Percentiles rank a stretch among this genome's conserved stretches.
phyloP scores from a whole-genome alignment of 352 stramenopile species.

The Phytophthora litchii region DNA sequence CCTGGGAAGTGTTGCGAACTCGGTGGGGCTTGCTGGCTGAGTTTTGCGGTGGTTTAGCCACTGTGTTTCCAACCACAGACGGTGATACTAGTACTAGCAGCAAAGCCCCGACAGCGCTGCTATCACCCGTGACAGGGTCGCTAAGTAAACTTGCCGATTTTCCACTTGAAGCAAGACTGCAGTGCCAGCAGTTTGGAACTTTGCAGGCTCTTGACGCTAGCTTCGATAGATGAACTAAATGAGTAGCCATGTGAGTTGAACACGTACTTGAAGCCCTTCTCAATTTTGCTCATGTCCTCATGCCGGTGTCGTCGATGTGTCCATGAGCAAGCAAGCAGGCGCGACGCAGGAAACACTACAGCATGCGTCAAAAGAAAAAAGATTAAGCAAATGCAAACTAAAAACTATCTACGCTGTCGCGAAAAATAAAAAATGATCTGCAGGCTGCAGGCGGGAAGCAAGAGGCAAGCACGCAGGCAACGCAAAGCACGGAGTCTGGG shows the following conservation, averaged over 20 bases:
- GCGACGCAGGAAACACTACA: constrained; percentile 17
- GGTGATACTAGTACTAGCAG: neutral
- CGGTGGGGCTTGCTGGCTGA: constrained; percentile 24
- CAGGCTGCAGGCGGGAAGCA: constrained; percentile 16
- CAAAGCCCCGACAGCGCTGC: neutral
- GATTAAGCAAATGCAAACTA: constrained; percentile 30
- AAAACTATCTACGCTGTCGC: constrained; percentile 42
- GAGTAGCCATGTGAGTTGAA: constrained; percentile 1
- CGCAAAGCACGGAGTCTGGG: constrained; percentile 32
- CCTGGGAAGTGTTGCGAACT: constrained; percentile 16
- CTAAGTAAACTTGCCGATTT: constrained; percentile 8
- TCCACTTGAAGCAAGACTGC: constrained; percentile 22
- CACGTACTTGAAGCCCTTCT: constrained; percentile 6
- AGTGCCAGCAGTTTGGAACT: constrained; percentile 31
- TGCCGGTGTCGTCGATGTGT: neutral
- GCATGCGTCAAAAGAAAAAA: constrained; percentile 24
- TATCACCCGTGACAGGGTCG: neutral
- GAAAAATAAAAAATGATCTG: constrained; percentile 35
- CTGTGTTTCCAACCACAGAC: constrained; percentile 18
- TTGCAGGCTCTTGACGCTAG: constrained; percentile 13
- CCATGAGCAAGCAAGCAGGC: neutral
- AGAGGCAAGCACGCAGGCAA: constrained; percentile 31
- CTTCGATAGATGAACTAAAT: neutral
- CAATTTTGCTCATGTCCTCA: neutral
- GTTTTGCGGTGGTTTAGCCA: constrained; percentile 30